A percentile compares a stretch with the other conserved stretches of the same genome.
Evolutionary conservation across 2,329 filamentous ascomycete species (phyloP).

Genomic region (Colletotrichum brevisporum): DNA sequence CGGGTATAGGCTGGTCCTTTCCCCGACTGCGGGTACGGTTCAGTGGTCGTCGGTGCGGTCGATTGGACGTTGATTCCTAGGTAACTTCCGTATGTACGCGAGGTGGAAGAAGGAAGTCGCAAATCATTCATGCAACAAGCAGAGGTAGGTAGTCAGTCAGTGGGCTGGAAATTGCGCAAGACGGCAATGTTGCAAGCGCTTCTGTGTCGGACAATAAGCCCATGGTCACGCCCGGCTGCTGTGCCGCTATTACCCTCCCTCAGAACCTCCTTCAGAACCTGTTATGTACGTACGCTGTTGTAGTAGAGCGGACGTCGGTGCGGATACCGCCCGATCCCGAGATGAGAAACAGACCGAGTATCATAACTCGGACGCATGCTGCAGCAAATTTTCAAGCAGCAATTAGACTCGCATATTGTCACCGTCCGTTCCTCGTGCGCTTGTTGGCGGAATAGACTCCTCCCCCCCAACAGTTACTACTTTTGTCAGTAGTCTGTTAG

Average conservation of each 20-base stretch:
- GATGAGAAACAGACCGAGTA: conserved; percentile 24
- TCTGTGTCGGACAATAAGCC: conserved; percentile 4
- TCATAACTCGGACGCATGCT: conserved; percentile 27
- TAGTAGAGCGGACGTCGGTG: conserved; percentile 18
- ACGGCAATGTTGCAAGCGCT: conserved; percentile 7
- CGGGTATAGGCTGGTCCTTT: conserved; percentile 27
- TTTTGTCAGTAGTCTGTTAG: too few relatives aligned
- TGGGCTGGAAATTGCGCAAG: conserved; percentile 16
- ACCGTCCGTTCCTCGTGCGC: conserved; percentile 1
- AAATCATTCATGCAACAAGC: conserved; percentile 18
- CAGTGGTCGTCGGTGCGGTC: conserved; percentile 1
- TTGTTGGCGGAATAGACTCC: conserved; percentile 13
- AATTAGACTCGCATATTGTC: neutral
- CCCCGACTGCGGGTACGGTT: conserved; percentile 28
- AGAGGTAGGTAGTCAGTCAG: conserved; percentile 2
- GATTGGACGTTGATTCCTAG: conserved; percentile 1
- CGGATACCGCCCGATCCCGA: conserved; percentile 27
- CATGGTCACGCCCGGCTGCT: neutral
- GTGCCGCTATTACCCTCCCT: neutral
- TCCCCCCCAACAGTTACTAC: too few relatives aligned
- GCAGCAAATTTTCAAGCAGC: conserved; percentile 15
- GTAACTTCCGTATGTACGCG: neutral
- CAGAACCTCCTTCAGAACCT: too few relatives aligned
- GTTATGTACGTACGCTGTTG: too few relatives aligned
- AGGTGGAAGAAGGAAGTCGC: conserved; percentile 6